These are phyloP conservation scores for Golubevia sp. DNA, from an alignment of 1,284 basidiomycete genomes.

Conservation along the genomic window DNA sequence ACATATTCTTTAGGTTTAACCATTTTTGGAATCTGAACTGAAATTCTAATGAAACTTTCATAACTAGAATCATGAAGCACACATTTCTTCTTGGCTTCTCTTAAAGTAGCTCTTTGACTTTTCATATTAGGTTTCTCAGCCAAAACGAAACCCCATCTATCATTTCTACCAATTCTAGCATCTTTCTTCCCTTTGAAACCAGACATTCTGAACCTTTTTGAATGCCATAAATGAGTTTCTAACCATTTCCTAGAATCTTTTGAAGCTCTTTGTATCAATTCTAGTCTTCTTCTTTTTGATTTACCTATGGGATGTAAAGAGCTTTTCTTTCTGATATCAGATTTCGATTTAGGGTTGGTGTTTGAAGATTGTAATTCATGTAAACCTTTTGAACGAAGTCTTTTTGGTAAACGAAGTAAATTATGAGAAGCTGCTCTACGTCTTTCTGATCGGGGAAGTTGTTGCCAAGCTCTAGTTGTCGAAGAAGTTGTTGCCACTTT, in stretches of 20 bases:
- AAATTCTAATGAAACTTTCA: conserved; percentile 10
- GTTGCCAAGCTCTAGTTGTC: conserved; percentile 56
- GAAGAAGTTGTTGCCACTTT: conserved; percentile 26
- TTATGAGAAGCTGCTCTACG: conserved; percentile 56
- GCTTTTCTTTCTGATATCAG: conserved; percentile 30
- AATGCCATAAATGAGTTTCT: conserved; percentile 60
- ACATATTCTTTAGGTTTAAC: conserved; percentile 1
- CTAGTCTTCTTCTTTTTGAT: conserved; percentile 15
- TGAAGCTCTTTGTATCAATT: conserved; percentile 27
- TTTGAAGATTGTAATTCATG: conserved; percentile 50
- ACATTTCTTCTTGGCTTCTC: conserved; percentile 20
- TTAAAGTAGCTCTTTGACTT: conserved; percentile 38
- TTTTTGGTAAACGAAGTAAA: conserved; percentile 43
- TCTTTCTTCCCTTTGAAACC: not conserved
- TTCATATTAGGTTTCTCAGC: conserved; percentile 53
- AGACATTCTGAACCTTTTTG: conserved; percentile 58
- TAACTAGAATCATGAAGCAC: conserved; percentile 53
- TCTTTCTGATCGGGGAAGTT: conserved; percentile 47
- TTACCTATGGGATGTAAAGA: conserved; percentile 11
- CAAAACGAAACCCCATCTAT: conserved; percentile 13
- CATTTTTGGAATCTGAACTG: not conserved
- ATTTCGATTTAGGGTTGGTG: conserved; percentile 33
- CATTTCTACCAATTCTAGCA: not conserved
- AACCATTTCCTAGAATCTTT: conserved; percentile 39
- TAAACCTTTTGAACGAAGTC: conserved; percentile 43